Percentiles rank a stretch among this genome's conserved stretches.
Conservation (phyloP, 1,284 basidiomycete genomes). For the Cutaneotrichosporon spelunceum region DNA sequence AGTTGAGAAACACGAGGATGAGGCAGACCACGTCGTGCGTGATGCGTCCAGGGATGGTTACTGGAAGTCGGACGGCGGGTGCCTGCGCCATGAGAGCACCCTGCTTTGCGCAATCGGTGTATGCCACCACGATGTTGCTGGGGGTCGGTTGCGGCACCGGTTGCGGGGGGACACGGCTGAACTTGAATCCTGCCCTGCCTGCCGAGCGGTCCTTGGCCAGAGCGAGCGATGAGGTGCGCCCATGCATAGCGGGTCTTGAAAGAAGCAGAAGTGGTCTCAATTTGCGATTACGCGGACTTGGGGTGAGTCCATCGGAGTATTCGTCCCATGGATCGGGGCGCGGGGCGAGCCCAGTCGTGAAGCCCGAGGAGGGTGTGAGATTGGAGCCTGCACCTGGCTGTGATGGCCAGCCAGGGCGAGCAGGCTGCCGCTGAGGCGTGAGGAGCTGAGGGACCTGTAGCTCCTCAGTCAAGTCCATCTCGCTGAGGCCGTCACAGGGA, state of each 20-base stretch:
- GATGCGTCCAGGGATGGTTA: constrained; percentile 31
- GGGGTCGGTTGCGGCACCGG: neutral
- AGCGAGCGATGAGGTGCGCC: constrained; percentile 12
- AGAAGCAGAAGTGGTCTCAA: constrained; percentile 20
- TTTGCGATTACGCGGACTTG: constrained; percentile 17
- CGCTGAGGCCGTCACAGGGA: constrained; percentile 2
- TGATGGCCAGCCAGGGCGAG: neutral
- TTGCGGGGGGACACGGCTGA: neutral
- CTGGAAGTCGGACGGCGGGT: constrained; percentile 14
- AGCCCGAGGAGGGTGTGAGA: neutral
- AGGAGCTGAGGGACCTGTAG: neutral
- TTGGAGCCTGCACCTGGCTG: neutral
- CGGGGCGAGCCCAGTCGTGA: constrained; percentile 10
- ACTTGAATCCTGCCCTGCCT: neutral
- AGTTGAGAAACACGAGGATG: constrained; percentile 30
- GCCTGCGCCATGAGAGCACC: neutral
- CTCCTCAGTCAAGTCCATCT: neutral
- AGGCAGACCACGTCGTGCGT: constrained; percentile 35
- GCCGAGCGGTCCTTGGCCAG: constrained; percentile 6
- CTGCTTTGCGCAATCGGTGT: neutral
- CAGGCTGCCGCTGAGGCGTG: neutral
- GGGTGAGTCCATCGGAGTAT: constrained; percentile 23
- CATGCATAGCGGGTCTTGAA: constrained; percentile 14
- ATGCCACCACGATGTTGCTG: neutral
- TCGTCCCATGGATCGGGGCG: constrained; percentile 24